Evolutionary conservation across 163 green algal species (phyloP).

Genomic region (Prototheca cutis): DNA sequence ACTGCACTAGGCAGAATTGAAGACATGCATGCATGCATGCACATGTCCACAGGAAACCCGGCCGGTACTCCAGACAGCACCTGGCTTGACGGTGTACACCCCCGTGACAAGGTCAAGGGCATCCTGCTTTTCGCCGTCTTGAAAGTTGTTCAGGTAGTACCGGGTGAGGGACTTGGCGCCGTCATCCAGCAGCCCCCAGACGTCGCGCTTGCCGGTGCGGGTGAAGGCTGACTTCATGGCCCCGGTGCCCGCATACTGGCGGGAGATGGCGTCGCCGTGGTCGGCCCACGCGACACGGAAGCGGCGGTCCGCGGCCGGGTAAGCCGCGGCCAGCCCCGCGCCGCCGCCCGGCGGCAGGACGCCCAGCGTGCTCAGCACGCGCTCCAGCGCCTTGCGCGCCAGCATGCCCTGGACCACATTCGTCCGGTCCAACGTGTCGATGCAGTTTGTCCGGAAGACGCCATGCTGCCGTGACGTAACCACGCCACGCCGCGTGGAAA

Average conservation of each 20-base stretch:
- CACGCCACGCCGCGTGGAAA: constrained; percentile 18
- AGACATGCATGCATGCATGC: no score
- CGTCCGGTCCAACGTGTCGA: constrained; percentile 89
- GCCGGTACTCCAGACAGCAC: no score
- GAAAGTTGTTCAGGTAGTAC: constrained; percentile 92
- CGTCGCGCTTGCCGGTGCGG: constrained; percentile 68
- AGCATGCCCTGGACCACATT: constrained; percentile 79
- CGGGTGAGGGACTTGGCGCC: constrained; percentile 46
- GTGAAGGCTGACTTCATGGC: constrained; percentile 87
- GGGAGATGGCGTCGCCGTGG: constrained; percentile 73
- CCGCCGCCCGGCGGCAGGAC: constrained; percentile 33
- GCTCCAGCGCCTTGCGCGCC: constrained; percentile 53
- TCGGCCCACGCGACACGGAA: constrained; percentile 83
- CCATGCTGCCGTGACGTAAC: constrained; percentile 39
- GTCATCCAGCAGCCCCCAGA: constrained; percentile 71
- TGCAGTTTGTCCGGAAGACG: constrained; percentile 83
- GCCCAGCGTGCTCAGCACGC: constrained; percentile 41
- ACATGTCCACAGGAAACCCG: no score
- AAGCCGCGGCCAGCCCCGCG: constrained; percentile 17
- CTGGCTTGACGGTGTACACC: constrained; percentile 15
- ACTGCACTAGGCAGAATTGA: no score
- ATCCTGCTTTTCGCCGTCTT: constrained; percentile 73
- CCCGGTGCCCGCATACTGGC: constrained; percentile 76
- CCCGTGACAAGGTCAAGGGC: constrained; percentile 62
- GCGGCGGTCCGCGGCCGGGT: constrained; percentile 37